Base-by-base conservation (phyloP, 2,329 filamentous ascomycete species). In the Atkinsonella texensis region DNA sequence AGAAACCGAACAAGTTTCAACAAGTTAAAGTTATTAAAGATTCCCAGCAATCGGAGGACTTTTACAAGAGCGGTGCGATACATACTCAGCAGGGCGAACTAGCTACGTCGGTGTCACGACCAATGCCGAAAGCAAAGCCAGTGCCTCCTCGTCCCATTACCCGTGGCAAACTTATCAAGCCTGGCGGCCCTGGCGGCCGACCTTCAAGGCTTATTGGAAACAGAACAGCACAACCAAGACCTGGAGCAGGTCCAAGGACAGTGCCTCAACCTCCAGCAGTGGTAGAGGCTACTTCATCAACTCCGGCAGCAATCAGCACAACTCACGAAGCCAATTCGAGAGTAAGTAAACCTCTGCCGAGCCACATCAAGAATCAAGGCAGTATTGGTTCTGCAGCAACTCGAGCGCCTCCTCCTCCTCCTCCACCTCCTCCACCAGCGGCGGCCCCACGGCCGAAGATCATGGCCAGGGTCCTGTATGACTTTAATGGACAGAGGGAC, bases 1-100 rank as follows among this genome's bases (percentile, higher is more conserved):
- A 97, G 77, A 98, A 98, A 70, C 93, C 93, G 1, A 88, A 88
- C 51, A 98, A 98, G 72, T 79, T 88, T 66, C 86, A 91, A 50
- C 70, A 82, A 6, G 86, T 98, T 63, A 97, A 97, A 72, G 87
- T 87, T 9, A 64, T 95, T 54, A 95, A 95, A 70, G 93, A 98
- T 64, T 83, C 90, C 0, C 79, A 83, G 49, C 78, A 85, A 49
- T 71, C 76, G 3, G 83, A 83, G 46, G 93, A 98, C 68, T 79
- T 83, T 56, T 98, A 98, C 75, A 98, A 98, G 79, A 96, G 89
- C 65, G 84, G 87, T 54, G 84, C 84, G 15, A 83, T 98, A 50
- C 93, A 96, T 65, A 95, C 90, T 0, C 84, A 83, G 44, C 81
- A 77, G 43, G 93, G 93, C 57, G 88, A 97, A 68, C 79, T 89